Base-by-base conservation (phyloP, 139 green algal genomes). In the Choricystis sp. region DNA sequence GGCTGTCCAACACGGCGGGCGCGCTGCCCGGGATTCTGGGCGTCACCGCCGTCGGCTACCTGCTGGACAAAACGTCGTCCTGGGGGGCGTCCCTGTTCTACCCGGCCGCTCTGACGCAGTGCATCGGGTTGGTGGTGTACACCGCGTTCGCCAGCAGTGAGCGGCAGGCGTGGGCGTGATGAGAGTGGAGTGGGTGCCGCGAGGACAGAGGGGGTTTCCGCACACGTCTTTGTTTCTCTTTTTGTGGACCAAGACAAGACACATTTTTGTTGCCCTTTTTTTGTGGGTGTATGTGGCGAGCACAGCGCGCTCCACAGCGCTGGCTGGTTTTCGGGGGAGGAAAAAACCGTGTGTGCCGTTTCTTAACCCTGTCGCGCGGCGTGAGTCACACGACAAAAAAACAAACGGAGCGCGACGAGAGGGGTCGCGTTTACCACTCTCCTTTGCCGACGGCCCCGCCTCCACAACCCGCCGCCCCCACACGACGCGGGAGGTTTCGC, bases 101-200 rank as follows among this genome's bases (percentile, higher is more conserved):
- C 58, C 88, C 88, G 29, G 90, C 80, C 19, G 83, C 83, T 9
- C 62, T 67, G 21, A 88, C 77, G 66, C 85, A 96, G 69, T 22
- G 90, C 0, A 69, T 94, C 56, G 88, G 88, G 2, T 75, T 89
- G 1, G 56, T 88, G 1, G 66, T 96, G 26, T 96, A 94, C 77
- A 79, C 63, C 57, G 72, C 81, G 1, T 85, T 93, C 61, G 88
- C 76, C 19, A 87, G 73, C 69, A 87, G 77, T 59, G 71, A 94
- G 77, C 74, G 85, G 1, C 84, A 90, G 75, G 63, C 48, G 26
- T 95, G 86, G 86, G 80, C 75, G 59, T 84, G 59, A 79, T 62
- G 57, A 40, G n/a, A 14, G 9, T 59, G 56, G 16, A 52, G 56
- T 49, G 49, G 29, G 25, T 25, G 29, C 27, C 4, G 27, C 4